Percentiles rank a stretch among this genome's conserved stretches.
These are phyloP conservation scores for Huntiella savannae DNA, from an alignment of 2,329 filamentous ascomycete species.

Conservation along the genomic window DNA sequence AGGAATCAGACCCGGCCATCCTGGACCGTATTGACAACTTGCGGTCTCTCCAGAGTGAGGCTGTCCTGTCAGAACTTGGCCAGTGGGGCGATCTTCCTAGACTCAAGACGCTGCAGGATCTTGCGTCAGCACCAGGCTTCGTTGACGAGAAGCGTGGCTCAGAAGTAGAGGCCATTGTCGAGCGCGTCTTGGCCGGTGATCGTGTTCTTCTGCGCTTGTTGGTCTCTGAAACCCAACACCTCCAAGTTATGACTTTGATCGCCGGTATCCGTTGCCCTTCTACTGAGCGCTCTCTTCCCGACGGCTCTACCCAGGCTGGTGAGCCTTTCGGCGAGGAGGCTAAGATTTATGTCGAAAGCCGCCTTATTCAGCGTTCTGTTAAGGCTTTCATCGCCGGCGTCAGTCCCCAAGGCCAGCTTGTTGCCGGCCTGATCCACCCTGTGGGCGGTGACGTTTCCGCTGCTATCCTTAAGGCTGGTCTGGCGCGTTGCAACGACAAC, in stretches of 20 bases:
- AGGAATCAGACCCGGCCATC: slow-evolving; percentile 67
- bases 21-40: slow-evolving; percentile 57
- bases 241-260: slow-evolving; percentile 73
- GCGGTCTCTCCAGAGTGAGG: slow-evolving; percentile 55
- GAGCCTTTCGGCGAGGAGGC: slow-evolving; percentile 86
- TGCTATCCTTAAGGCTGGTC: slow-evolving; percentile 71
- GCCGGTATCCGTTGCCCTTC: slow-evolving; percentile 77
- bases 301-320: slow-evolving; percentile 61
- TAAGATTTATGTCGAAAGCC: slow-evolving; percentile 65
- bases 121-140: slow-evolving; percentile 54
- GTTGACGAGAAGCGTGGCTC: slow-evolving; percentile 71
- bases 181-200: slow-evolving; percentile 82
- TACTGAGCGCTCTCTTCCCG: slow-evolving; percentile 68
- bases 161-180: slow-evolving; percentile 67
- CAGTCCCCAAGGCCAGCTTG: slow-evolving; percentile 79
- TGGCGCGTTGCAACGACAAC: slow-evolving; percentile 86
- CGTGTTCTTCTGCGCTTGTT: slow-evolving; percentile 70
- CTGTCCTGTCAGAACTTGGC: slow-evolving; percentile 61
- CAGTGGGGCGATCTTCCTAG: slow-evolving; percentile 51
- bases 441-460: slow-evolving; percentile 71
- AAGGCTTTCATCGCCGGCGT: slow-evolving; percentile 68
- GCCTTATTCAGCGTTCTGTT: slow-evolving; percentile 71
- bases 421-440: slow-evolving; percentile 73
- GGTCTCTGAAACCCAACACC: slow-evolving; percentile 63
- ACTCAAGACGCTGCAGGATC: slow-evolving; percentile 65